phyloP scores from a whole-genome alignment of 768 basidiomycete species.

The Boletus patriciae region DNA sequence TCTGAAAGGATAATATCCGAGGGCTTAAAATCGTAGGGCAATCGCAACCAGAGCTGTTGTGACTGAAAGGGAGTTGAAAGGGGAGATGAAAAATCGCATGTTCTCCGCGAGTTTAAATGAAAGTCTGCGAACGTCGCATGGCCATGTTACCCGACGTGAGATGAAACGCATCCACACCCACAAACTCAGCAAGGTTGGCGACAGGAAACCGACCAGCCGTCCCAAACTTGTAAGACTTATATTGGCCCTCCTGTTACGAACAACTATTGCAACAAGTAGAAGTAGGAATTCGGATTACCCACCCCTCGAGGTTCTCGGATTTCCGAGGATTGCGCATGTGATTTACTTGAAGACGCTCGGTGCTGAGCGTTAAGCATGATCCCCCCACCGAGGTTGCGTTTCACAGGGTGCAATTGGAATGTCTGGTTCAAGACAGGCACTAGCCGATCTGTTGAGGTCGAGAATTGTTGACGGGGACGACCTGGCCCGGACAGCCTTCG shows the following conservation, averaged over 20 bases:
- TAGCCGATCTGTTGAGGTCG: no score
- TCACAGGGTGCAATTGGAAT: no score
- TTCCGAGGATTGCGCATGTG: no score
- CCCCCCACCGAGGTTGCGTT: no score
- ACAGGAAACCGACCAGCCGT: not conserved
- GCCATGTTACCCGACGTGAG: conserved; percentile 5
- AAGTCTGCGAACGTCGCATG: not conserved
- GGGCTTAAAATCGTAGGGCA: not conserved
- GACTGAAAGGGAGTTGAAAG: conserved; percentile 12
- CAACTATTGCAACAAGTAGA: no score
- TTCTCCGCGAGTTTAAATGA: not conserved
- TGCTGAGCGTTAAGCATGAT: no score
- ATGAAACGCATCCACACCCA: not conserved
- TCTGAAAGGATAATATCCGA: not conserved
- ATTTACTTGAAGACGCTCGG: no score
- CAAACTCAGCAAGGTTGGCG: not conserved
- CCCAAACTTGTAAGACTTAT: not conserved
- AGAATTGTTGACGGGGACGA: no score
- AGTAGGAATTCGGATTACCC: no score
- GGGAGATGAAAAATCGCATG: not conserved
- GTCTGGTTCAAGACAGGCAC: no score
- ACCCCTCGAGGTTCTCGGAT: no score
- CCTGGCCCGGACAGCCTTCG: no score
- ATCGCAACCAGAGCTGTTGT: not conserved
- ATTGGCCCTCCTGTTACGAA: not conserved